Base-by-base conservation (phyloP, 2,329 filamentous ascomycete species). In the Apiospora arundinis region DNA sequence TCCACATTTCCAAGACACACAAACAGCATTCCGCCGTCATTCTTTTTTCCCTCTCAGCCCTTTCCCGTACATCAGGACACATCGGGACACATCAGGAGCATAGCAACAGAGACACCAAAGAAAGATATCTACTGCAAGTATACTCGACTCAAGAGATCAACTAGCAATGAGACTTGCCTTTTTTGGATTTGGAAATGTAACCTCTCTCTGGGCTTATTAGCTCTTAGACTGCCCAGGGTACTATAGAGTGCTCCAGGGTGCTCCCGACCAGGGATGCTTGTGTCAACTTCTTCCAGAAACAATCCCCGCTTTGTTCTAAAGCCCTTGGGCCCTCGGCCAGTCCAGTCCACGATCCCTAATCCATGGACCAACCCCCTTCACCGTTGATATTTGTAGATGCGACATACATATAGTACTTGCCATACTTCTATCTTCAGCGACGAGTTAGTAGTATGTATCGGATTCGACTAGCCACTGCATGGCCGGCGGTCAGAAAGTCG, bases 301-400 rank as follows among this genome's bases (percentile, higher is more conserved):
- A n/a, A 23, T 23, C 56, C 21, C 56, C 56, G 32, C 56, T 63
- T 63, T 63, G 56, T 63, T 63, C 56, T 63, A 63, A 63, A 63
- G 56, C 28, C 56, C 56, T 32, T 40, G 18, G 8, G 28, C 52
- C 28, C 32, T 32, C 32, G 6, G 28, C n/a, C 46, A 49, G n/a
- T 60, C 28, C 49, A 60, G 52, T 28, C 52, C 52, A n/a, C 16
- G 28, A 60, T 37, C 52, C 52, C 14, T n/a, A 60, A 32, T n/a
- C 28, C 52, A 37, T 60, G 52, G 28, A 16, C 52, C 18, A 60
- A 32, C 28, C 52, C 48, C 49, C 23, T 52, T 60, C 28, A 37
- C 52, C 52, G 21, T 60, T 60, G 28, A 37, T 11, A 37, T 16
- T 9, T 37, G 0, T 7, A 21, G 16, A 45, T 45, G 42, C 42